Conservation (phyloP, 148 eudicot genomes). For the Silene uniflora region DNA sequence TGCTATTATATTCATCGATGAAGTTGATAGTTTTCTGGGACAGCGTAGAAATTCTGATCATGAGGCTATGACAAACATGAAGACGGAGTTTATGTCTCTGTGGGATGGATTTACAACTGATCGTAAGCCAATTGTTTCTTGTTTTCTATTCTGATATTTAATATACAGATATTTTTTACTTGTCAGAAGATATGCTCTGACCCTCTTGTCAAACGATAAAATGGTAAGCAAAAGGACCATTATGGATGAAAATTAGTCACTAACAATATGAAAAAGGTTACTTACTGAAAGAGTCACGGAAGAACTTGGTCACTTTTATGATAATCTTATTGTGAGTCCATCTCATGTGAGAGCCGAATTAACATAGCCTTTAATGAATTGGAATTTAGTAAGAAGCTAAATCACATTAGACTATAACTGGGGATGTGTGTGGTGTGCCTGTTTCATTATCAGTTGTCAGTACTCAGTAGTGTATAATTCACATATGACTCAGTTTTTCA, state of each 20-base stretch:
- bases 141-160: no score
- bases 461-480: neutral
- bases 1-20: constrained; percentile 91
- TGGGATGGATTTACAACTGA: constrained; percentile 98
- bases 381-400: neutral
- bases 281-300: no score
- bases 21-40: constrained; percentile 91
- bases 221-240: no score
- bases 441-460: neutral
- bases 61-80: constrained; percentile 82
- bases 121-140: constrained; percentile 54
- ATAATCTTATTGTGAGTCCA: no score
- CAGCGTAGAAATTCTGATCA: constrained; percentile 80
- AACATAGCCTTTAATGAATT: no score
- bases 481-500: neutral
- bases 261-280: no score
- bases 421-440: neutral
- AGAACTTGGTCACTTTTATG: no score
- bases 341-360: no score
- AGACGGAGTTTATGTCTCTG: constrained; percentile 89
- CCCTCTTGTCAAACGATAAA: no score
- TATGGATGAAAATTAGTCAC: no score
- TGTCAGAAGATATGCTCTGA: no score
- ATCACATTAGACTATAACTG: neutral
- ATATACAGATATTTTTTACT: no score